These are phyloP conservation scores for Gliomastix tumulicola DNA, from an alignment of 2,329 filamentous ascomycete species.

Conservation along the genomic window DNA sequence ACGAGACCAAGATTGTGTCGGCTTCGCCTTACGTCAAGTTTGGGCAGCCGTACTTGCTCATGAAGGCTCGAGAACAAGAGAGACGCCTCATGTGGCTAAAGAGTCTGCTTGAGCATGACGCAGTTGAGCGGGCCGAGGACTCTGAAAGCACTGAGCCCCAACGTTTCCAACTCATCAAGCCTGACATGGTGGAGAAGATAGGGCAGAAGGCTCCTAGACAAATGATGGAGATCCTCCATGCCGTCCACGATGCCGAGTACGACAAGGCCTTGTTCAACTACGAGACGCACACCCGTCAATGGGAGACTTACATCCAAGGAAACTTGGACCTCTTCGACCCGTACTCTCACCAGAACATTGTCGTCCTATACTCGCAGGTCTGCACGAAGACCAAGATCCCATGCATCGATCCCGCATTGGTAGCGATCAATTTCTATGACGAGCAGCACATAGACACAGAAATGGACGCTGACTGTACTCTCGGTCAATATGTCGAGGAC, in stretches of 20 bases:
- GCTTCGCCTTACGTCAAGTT: slow-evolving; percentile 96
- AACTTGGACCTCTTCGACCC: slow-evolving; percentile 90
- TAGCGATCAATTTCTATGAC: slow-evolving; percentile 89
- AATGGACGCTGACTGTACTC: slow-evolving; percentile 79
- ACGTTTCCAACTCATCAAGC: slow-evolving; percentile 84
- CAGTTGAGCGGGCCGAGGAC: slow-evolving; percentile 46
- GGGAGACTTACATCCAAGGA: slow-evolving; percentile 90
- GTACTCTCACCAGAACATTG: slow-evolving; percentile 92
- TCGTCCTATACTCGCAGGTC: slow-evolving; percentile 87
- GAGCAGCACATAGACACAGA: slow-evolving; percentile 71
- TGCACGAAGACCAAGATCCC: slow-evolving; percentile 92
- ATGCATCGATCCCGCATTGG: slow-evolving; percentile 83
- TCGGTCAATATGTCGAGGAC: slow-evolving; percentile 94
- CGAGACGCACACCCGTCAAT: slow-evolving; percentile 87
- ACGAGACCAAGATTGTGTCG: slow-evolving; percentile 87
- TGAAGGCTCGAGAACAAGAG: slow-evolving; percentile 88
- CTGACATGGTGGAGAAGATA: slow-evolving; percentile 88
- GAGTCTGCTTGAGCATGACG: slow-evolving; percentile 71
- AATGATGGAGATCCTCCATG: slow-evolving; percentile 88
- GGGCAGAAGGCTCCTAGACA: slow-evolving; percentile 75
- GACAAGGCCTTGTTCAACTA: slow-evolving; percentile 93
- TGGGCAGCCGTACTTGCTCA: slow-evolving; percentile 85
- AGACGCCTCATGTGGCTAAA: slow-evolving; percentile 75
- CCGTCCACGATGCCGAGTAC: slow-evolving; percentile 93
- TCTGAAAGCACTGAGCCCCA: slow-evolving; percentile 58